Evolutionary conservation across 1,284 basidiomycete species (phyloP).

Genomic region (Dichomitus squalens): DNA sequence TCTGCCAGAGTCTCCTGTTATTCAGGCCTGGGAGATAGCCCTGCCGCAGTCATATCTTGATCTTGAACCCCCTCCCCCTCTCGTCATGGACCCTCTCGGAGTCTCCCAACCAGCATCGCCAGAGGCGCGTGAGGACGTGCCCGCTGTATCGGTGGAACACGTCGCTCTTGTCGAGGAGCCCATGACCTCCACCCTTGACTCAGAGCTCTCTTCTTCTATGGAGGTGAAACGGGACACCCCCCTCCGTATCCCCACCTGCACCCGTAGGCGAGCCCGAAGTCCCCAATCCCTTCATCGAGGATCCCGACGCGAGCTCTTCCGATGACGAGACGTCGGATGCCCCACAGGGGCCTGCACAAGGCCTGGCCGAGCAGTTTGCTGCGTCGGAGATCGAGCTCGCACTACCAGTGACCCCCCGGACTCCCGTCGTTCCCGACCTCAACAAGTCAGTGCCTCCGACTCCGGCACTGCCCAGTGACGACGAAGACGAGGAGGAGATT

Average conservation of each 20-base stretch:
- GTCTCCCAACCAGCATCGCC: not conserved
- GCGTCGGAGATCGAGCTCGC: constrained; percentile 32
- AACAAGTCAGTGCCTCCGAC: constrained; percentile 44
- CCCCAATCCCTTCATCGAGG: constrained; percentile 52
- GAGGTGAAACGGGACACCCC: constrained; percentile 8
- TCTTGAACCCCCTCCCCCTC: not conserved
- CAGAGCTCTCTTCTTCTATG: constrained; percentile 16
- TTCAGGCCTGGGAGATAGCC: constrained; percentile 7
- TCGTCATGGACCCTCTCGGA: constrained; percentile 13
- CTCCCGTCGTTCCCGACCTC: constrained; percentile 20
- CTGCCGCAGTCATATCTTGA: not conserved
- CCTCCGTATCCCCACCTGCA: constrained; percentile 17
- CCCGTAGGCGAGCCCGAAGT: constrained; percentile 43
- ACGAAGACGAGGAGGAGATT: constrained; percentile 47
- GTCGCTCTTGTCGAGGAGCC: constrained; percentile 1
- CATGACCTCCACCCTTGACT: constrained; percentile 15
- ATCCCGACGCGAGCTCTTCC: constrained; percentile 34
- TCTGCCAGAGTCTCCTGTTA: not conserved
- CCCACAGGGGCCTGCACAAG: constrained; percentile 7
- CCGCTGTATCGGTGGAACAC: not conserved
- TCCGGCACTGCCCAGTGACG: constrained; percentile 31
- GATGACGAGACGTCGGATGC: constrained; percentile 18
- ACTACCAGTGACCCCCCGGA: constrained; percentile 16
- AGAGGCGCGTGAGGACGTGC: not conserved
- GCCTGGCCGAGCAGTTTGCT: constrained; percentile 12